Evolutionary conservation across 2,329 filamentous ascomycete genomes (phyloP).

Genomic region (Alternaria novae-zelandiae): DNA sequence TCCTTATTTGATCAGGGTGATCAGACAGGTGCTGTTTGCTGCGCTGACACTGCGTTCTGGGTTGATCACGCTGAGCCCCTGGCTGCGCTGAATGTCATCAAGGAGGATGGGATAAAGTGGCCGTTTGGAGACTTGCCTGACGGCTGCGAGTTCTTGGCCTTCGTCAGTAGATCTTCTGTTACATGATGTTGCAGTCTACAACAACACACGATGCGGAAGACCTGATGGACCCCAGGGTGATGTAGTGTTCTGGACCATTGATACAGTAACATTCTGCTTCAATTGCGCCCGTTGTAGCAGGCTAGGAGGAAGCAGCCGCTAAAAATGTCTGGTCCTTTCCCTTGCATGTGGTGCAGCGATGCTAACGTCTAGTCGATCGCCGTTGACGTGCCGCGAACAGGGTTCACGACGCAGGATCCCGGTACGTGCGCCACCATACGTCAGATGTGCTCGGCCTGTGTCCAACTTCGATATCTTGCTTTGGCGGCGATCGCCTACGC

Average conservation of each 20-base stretch:
- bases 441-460: slow-evolving; percentile 35
- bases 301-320: neutral
- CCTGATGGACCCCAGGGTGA: neutral
- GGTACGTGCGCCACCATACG: slow-evolving; percentile 41
- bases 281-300: neutral
- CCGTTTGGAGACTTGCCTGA: slow-evolving; percentile 1
- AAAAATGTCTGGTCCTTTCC: neutral
- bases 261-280: neutral
- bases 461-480: slow-evolving; percentile 42
- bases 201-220: neutral
- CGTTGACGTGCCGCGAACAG: slow-evolving; percentile 25
- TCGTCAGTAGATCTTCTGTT: neutral
- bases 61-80: slow-evolving; percentile 3
- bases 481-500: slow-evolving; percentile 10
- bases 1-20: neutral
- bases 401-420: slow-evolving; percentile 22
- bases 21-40: neutral
- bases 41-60: neutral
- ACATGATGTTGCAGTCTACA: neutral
- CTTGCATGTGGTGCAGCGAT: neutral
- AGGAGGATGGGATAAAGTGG: neutral
- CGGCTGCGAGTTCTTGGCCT: slow-evolving; percentile 2
- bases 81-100: neutral
- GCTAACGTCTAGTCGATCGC: slow-evolving; percentile 20
- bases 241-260: neutral